A percentile compares a stretch with the other conserved stretches of the same genome.
phyloP scores from a whole-genome alignment of 2,329 filamentous ascomycete genomes.

The Arthroderma sp. region DNA sequence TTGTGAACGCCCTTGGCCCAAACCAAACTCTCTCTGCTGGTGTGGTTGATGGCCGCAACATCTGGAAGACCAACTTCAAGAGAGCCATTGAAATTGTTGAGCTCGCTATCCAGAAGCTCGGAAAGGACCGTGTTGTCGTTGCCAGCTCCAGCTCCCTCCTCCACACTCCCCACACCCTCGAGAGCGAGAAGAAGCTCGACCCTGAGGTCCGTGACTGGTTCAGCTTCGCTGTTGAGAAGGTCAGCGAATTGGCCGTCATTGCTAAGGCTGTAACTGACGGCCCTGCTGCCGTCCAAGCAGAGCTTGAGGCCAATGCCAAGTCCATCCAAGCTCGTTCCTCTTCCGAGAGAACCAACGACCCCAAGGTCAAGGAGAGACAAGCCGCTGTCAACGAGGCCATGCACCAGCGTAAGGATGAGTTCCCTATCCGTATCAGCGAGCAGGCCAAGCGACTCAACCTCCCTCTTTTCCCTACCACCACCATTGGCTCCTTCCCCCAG shows the following conservation, averaged over 20 bases:
- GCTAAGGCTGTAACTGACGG: slow-evolving; percentile 95
- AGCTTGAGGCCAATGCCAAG: slow-evolving; percentile 95
- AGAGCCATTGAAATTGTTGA: slow-evolving; percentile 82
- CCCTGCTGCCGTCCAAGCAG: slow-evolving; percentile 67
- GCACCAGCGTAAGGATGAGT: slow-evolving; percentile 88
- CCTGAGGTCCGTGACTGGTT: slow-evolving; percentile 94
- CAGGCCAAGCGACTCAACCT: slow-evolving; percentile 90
- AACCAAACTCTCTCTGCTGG: slow-evolving; percentile 86
- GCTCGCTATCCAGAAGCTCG: slow-evolving; percentile 83
- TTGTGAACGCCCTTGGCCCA: slow-evolving; percentile 68
- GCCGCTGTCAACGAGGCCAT: slow-evolving; percentile 67
- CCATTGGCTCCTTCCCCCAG: slow-evolving; percentile 98
- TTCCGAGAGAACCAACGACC: slow-evolving; percentile 92
- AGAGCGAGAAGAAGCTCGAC: slow-evolving; percentile 96
- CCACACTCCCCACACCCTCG: slow-evolving; percentile 95
- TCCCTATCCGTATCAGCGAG: slow-evolving; percentile 69
- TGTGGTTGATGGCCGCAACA: slow-evolving; percentile 98
- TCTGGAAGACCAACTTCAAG: slow-evolving; percentile 99
- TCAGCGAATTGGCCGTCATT: slow-evolving; percentile 75
- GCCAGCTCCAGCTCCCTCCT: slow-evolving; percentile 95
- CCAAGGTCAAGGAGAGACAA: slow-evolving; percentile 93
- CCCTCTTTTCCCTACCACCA: slow-evolving; percentile 95
- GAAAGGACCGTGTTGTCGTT: slow-evolving; percentile 94
- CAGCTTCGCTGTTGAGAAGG: slow-evolving; percentile 95
- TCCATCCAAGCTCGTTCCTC: slow-evolving; percentile 81